A percentile compares a stretch with the other conserved stretches of the same genome.
Conservation (phyloP, 306 rosid species). For the Gastrolobium bilobum region DNA sequence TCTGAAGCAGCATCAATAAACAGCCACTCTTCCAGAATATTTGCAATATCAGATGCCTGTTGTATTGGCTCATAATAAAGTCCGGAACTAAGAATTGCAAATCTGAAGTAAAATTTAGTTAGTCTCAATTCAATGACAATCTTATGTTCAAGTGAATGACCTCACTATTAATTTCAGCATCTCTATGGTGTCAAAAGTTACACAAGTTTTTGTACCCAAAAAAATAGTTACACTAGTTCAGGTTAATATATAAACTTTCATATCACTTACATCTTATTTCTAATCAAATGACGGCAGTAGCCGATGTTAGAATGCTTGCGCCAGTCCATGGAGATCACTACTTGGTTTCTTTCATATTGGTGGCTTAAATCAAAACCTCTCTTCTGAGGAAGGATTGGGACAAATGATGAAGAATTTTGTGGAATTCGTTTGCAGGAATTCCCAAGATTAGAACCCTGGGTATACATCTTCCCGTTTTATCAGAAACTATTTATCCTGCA, state of each 20-base stretch:
- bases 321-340: slow-evolving; percentile 45
- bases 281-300: slow-evolving; percentile 7
- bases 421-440: neutral
- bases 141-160: neutral
- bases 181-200: neutral
- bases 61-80: neutral
- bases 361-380: slow-evolving; percentile 32
- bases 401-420: slow-evolving; percentile 12
- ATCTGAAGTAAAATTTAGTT: slow-evolving; percentile 40
- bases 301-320: slow-evolving; percentile 20
- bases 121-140: slow-evolving; percentile 31
- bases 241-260: neutral
- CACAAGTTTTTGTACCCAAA: neutral
- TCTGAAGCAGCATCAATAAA: slow-evolving; percentile 53
- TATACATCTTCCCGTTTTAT: slow-evolving; percentile 33
- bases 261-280: slow-evolving; percentile 51
- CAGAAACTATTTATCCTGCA: slow-evolving; percentile 39
- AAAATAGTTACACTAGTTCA: neutral
- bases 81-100: neutral
- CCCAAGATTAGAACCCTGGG: neutral
- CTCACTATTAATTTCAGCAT: neutral
- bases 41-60: neutral
- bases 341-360: slow-evolving; percentile 19
- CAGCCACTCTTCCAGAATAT: slow-evolving; percentile 41
- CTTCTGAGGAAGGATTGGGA: neutral